Base-by-base conservation (phyloP, 2,329 filamentous ascomycete species). In the Penicillium griseofulvum region DNA sequence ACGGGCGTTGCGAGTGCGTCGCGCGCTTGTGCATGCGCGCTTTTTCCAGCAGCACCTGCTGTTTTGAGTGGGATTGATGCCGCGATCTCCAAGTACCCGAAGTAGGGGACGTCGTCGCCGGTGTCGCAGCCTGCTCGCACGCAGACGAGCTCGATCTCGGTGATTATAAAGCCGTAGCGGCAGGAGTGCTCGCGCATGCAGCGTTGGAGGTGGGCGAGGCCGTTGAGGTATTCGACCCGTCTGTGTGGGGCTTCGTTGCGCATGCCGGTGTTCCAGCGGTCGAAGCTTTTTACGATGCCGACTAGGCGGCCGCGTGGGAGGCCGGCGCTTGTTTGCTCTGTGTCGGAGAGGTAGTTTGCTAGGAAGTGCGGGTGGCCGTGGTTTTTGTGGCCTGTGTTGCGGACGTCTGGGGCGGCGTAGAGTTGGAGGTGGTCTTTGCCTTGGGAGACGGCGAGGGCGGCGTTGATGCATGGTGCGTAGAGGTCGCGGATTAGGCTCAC, bases 201-300 rank as follows among this genome's bases (percentile, higher is more conserved):
- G 70, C 90, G 85, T 75, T 97, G 93, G 42, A 97, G 80, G 65
- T 95, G 90, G 0, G 91, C 83, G 5, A 97, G 84, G 1, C 90
- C 90, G 48, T 89, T 87, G 19, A 97, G 87, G 77, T 97, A 97
- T 74, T 93, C 87, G 55, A 96, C 90, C 55, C 89, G 88, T 75
- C 91, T 89, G 73, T 91, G 84, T 61, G 92, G 90, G 42, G 87
- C 86, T 72, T 95, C 90, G 56, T 87, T 85, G 56, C 91, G 89
- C 90, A 96, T 96, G 59, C 89, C 90, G 1, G 91, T 94, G 80
- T 96, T 96, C 89, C 95, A 97, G 66, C 90, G 87, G 73, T 96
- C 89, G 70, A 93, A 97, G 71, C 86, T 88, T 76, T 93, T 93
- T 65, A 95, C 89, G n/a, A 97, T 82, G 7, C 93, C 90, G 46